A percentile compares a stretch with the other conserved stretches of the same genome.
These are phyloP conservation scores for Psilocybe sp. DNA, from an alignment of 768 basidiomycete genomes.

Conservation along the genomic window DNA sequence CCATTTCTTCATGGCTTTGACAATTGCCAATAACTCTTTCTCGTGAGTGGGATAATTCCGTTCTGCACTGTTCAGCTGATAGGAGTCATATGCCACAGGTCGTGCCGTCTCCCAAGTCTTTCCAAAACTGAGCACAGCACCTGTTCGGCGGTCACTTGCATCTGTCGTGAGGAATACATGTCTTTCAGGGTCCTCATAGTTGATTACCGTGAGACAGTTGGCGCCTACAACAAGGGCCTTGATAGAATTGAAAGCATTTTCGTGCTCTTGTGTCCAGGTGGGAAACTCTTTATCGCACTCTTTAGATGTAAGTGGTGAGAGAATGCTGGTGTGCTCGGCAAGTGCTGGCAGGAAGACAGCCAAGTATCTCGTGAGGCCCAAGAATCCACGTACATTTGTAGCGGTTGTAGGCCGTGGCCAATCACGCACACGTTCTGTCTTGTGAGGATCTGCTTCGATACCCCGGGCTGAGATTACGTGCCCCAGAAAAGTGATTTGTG, in stretches of 20 bases:
- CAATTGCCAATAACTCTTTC: conserved; percentile 35
- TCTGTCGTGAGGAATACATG: conserved; percentile 31
- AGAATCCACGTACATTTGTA: conserved; percentile 26
- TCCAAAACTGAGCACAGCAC: conserved; percentile 27
- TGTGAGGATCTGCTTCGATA: conserved; percentile 23
- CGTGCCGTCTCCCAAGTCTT: conserved; percentile 25
- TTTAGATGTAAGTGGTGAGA: conserved; percentile 24
- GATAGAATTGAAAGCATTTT: conserved; percentile 24
- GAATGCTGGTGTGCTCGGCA: conserved; percentile 23
- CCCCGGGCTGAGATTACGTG: conserved; percentile 27
- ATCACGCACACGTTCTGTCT: conserved; percentile 22
- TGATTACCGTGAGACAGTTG: conserved; percentile 10
- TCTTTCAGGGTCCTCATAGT: conserved; percentile 12
- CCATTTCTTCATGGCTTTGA: conserved; percentile 27
- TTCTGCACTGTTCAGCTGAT: conserved; percentile 20
- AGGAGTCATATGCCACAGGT: conserved; percentile 29
- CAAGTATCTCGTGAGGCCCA: conserved; percentile 29
- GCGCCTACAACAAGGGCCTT: conserved; percentile 20
- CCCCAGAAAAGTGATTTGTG: conserved; percentile 27
- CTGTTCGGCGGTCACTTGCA: conserved; percentile 24
- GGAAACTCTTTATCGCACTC: conserved; percentile 23
- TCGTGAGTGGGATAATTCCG: conserved; percentile 35
- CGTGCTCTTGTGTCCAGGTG: conserved; percentile 18
- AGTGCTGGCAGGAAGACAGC: conserved; percentile 24
- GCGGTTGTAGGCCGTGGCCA: conserved; percentile 28